These are phyloP conservation scores for Candida odintsovae DNA, from an alignment of 805 yeast genomes.

Conservation along the genomic window DNA sequence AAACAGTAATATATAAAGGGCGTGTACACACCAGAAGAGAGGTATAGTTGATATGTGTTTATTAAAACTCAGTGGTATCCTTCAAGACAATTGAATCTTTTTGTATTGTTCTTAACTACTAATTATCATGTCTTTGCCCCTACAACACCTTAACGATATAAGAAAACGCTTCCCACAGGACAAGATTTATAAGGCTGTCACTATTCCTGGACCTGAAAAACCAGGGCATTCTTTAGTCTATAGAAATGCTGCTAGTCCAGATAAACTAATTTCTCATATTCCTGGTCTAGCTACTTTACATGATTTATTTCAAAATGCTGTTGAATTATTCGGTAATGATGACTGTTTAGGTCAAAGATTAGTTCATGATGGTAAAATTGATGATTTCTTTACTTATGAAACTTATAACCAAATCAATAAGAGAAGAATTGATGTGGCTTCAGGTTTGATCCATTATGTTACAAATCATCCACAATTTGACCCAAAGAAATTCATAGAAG, in stretches of 20 bases:
- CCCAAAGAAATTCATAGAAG: not conserved
- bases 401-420: conserved; percentile 32
- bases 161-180: conserved; percentile 4
- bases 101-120: not conserved
- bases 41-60: too few relatives aligned
- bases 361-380: conserved; percentile 24
- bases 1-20: not conserved
- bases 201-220: conserved; percentile 32
- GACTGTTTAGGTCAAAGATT: conserved; percentile 36
- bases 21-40: too few relatives aligned
- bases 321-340: conserved; percentile 21
- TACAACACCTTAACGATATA: conserved; percentile 3
- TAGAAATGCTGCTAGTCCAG: conserved; percentile 28
- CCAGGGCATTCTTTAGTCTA: conserved; percentile 42
- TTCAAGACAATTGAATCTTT: too few relatives aligned
- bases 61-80: not conserved
- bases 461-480: conserved; percentile 14
- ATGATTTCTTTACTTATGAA: conserved; percentile 35
- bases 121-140: not conserved
- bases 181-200: conserved; percentile 14
- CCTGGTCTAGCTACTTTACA: conserved; percentile 32
- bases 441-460: conserved; percentile 36
- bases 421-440: conserved; percentile 36
- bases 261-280: conserved; percentile 14
- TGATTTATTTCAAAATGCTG: conserved; percentile 33